Base-by-base conservation (phyloP, 1,284 basidiomycete species). In the Phaffia rhodozyma region DNA sequence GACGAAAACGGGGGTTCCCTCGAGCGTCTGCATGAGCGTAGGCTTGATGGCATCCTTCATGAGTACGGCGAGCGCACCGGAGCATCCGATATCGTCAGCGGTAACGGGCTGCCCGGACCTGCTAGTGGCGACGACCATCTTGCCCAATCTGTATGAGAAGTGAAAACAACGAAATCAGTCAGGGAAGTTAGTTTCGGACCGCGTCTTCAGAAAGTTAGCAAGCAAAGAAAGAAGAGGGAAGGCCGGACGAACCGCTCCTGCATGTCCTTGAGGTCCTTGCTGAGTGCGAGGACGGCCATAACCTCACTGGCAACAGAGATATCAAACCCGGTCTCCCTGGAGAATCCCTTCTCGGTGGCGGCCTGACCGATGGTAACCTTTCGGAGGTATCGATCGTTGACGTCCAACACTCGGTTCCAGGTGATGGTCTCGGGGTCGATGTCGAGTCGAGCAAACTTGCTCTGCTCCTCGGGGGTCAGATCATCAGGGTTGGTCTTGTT, bases 41-140 rank as follows among this genome's bases (percentile, higher is more conserved):
- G 94, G 94, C 80, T 98, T 98, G 80, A 98, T 94, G 25, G 96
- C 91, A 73, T 98, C 94, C 81, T 97, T 97, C 87, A 98, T 90
- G 67, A 98, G 82, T 58, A 98, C 94, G 20, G 96, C 89, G 67
- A 98, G 84, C 63, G 94, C 94, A 67, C 94, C 94, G 68, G 91
- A 89, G 70, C 90, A 90, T 70, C 94, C 94, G 66, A 98, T 83
- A 75, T 98, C 94, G 75, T 98, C 96, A 25, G 93, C 93, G 32
- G 94, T 98, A 75, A 98, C 82, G 47, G 94, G 84, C 23, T 93
- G 88, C 43, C 94, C 96, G 30, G 80, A 81, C 77, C 90, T 93
- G 79, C 86, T 89, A 9, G 92, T 90, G n/a, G 90, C 96, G 52
- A 98, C 89, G 53, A 98, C 94, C 92, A 97, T 97, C 30, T 84